These are phyloP conservation scores for Dillenia suffruticosa DNA, from an alignment of 164 flowering plant species.

Conservation along the genomic window DNA sequence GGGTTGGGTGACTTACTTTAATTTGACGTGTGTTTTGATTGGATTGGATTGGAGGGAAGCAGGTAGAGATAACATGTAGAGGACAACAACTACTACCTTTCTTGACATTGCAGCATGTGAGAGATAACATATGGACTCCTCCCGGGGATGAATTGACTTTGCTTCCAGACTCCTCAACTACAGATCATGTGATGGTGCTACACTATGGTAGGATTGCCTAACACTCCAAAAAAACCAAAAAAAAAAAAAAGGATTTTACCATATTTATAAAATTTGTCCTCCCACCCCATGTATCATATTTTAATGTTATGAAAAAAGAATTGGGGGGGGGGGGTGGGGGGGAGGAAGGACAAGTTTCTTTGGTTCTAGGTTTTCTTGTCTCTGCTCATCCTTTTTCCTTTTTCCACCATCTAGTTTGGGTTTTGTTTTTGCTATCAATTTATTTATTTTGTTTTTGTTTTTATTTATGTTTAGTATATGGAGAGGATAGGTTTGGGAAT, in stretches of 20 bases:
- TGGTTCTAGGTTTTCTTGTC: too few relatives aligned
- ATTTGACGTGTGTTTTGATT: background rate
- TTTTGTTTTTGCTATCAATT: conserved; percentile 1
- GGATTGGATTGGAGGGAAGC: conserved; percentile 7
- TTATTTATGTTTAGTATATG: conserved; percentile 2
- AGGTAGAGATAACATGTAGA: conserved; percentile 86
- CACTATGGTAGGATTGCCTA: conserved; percentile 41
- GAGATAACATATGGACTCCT: conserved; percentile 75
- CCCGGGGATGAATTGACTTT: conserved; percentile 41
- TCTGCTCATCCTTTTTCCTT: background rate
- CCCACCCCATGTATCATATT: conserved; percentile 8
- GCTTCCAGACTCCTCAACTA: conserved; percentile 52
- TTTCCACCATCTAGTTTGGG: background rate
- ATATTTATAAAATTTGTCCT: background rate
- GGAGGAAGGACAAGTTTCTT: too few relatives aligned
- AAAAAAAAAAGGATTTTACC: background rate
- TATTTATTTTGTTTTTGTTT: background rate
- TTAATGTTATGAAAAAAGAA: background rate
- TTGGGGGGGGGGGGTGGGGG: too few relatives aligned
- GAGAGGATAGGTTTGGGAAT: conserved; percentile 10
- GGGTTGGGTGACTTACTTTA: background rate
- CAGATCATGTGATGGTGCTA: conserved; percentile 74
- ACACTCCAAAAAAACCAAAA: too few relatives aligned
- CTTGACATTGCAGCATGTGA: conserved; percentile 74
- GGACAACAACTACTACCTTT: conserved; percentile 59